These are phyloP conservation scores for Paecilomyces formosus DNA, from an alignment of 2,329 filamentous ascomycete genomes.

Conservation along the genomic window DNA sequence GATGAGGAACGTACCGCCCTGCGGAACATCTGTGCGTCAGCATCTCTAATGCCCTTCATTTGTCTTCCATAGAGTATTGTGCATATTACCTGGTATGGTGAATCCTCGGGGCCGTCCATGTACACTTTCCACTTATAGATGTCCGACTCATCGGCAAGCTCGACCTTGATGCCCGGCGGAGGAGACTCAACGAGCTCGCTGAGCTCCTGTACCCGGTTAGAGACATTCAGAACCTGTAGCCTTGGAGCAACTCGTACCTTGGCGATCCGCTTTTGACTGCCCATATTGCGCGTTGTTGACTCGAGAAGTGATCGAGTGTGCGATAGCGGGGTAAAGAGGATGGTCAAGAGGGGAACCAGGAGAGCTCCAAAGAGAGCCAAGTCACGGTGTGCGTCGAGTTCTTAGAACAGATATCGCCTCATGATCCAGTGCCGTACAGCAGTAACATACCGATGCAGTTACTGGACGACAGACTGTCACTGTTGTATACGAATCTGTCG, in stretches of 20 bases:
- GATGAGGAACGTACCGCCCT: conserved; percentile 69
- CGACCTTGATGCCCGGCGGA: conserved; percentile 50
- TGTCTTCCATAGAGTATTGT: not conserved
- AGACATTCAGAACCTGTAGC: not conserved
- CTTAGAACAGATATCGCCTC: not conserved
- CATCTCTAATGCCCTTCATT: not conserved
- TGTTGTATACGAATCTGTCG: not conserved
- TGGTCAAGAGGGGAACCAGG: not conserved
- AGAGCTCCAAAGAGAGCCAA: not conserved
- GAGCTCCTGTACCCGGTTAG: conserved; percentile 46
- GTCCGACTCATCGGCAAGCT: conserved; percentile 55
- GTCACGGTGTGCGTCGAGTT: not conserved
- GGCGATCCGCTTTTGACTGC: conserved; percentile 41
- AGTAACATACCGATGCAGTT: not conserved
- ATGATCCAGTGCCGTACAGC: not conserved
- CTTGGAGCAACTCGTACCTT: conserved; percentile 25
- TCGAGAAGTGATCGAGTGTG: conserved; percentile 6
- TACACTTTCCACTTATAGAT: conserved; percentile 61
- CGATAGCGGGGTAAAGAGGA: not conserved
- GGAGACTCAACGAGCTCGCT: conserved; percentile 50
- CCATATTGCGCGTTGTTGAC: conserved; percentile 21
- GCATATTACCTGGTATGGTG: conserved; percentile 55
- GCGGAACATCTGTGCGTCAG: conserved; percentile 1
- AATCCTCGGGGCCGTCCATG: conserved; percentile 59
- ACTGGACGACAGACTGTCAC: not conserved